These are phyloP conservation scores for Aspergillus arachidicola DNA, from an alignment of 2,329 filamentous ascomycete genomes.

Conservation along the genomic window DNA sequence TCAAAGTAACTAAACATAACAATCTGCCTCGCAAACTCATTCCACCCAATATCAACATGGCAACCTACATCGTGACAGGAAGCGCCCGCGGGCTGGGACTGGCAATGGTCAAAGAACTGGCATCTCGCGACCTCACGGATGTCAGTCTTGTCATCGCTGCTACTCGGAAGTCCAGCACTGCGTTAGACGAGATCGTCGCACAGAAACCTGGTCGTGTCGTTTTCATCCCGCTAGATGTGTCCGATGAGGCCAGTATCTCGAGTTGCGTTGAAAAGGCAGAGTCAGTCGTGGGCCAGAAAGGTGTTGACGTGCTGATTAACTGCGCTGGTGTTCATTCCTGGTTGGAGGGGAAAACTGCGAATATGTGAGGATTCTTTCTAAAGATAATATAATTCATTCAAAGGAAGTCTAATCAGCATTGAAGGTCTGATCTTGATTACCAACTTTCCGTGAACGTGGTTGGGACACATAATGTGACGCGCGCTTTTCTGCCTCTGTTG, in stretches of 20 bases:
- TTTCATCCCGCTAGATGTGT: slow-evolving; percentile 39
- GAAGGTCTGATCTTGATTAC: slow-evolving; percentile 10
- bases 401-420: not conserved
- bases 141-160: slow-evolving; percentile 12
- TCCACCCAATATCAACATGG: not conserved
- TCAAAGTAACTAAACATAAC: not conserved
- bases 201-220: slow-evolving; percentile 32
- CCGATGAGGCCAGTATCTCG: slow-evolving; percentile 31
- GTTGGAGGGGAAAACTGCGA: not conserved
- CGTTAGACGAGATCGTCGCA: slow-evolving; percentile 33
- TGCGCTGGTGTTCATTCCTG: slow-evolving; percentile 35
- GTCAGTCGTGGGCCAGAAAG: slow-evolving; percentile 28
- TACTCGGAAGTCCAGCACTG: slow-evolving; percentile 12
- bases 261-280: slow-evolving; percentile 33
- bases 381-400: not conserved
- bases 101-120: slow-evolving; percentile 22
- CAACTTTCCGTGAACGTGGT: slow-evolving; percentile 12
- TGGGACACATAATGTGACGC: slow-evolving; percentile 11
- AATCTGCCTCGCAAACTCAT: not conserved
- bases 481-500: slow-evolving; percentile 8
- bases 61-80: slow-evolving; percentile 19
- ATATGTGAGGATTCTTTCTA: not conserved
- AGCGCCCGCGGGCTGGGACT: slow-evolving; percentile 32
- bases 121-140: not conserved
- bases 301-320: slow-evolving; percentile 47